phyloP scores from a whole-genome alignment of 2,329 filamentous ascomycete genomes.

The Fusarium cyanostomum region DNA sequence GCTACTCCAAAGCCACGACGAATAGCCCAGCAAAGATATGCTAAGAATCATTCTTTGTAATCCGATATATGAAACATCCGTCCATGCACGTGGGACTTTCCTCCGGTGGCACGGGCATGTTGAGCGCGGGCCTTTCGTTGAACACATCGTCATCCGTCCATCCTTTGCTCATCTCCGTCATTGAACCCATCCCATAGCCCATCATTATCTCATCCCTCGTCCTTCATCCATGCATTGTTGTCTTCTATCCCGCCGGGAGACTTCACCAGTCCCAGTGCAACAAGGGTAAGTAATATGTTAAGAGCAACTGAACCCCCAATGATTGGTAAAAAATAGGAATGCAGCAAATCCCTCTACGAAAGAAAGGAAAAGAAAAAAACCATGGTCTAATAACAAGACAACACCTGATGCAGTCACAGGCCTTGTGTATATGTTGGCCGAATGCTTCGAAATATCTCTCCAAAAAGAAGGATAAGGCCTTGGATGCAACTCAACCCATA shows the following conservation, averaged over 20 bases:
- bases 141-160: constrained; percentile 15
- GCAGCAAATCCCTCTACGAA: constrained; percentile 22
- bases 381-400: constrained; percentile 40
- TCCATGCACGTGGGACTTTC: constrained; percentile 17
- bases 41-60: constrained; percentile 25
- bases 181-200: constrained; percentile 21
- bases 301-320: constrained; percentile 34
- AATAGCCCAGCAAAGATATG: constrained; percentile 21
- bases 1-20: constrained; percentile 5
- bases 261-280: constrained; percentile 12
- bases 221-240: constrained; percentile 16
- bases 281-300: constrained; percentile 14
- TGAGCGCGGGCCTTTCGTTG: constrained; percentile 5
- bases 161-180: constrained; percentile 31
- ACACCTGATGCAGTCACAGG: constrained; percentile 22
- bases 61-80: constrained; percentile 18
- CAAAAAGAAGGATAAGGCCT: constrained; percentile 16
- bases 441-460: constrained; percentile 34
- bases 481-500: constrained; percentile 27
- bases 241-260: constrained; percentile 15
- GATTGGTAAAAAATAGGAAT: constrained; percentile 25
- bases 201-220: constrained; percentile 33
- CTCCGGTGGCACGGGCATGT: constrained; percentile 7
- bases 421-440: constrained; percentile 7
- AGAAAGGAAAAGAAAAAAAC: constrained; percentile 10